A percentile compares a stretch with the other conserved stretches of the same genome.
These are phyloP conservation scores for Panaeolus cyanescens DNA, from an alignment of 768 basidiomycete genomes.

Conservation along the genomic window DNA sequence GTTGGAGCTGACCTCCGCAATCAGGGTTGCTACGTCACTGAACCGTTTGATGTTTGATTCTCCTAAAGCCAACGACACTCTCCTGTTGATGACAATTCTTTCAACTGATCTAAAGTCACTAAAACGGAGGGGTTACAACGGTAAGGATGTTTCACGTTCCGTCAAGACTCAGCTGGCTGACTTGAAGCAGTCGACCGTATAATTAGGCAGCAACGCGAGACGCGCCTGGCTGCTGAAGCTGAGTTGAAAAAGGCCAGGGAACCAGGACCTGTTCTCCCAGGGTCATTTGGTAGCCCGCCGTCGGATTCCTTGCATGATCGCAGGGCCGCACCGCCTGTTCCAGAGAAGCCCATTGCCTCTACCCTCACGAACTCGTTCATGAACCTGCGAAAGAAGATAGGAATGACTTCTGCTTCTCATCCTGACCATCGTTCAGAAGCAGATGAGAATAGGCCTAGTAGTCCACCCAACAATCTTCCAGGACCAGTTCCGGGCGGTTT, in stretches of 20 bases:
- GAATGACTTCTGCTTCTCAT: not conserved
- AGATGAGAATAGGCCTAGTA: not conserved
- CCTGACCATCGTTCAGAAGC: not conserved
- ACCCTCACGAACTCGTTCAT: not conserved
- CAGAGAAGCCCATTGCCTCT: slow-evolving; percentile 3
- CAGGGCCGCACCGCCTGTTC: not conserved
- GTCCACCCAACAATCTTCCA: not conserved
- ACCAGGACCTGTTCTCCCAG: slow-evolving; percentile 3
- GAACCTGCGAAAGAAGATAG: slow-evolving; percentile 2
- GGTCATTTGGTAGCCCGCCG: slow-evolving; percentile 1
- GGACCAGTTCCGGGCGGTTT: not conserved
- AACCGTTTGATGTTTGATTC: slow-evolving; percentile 79
- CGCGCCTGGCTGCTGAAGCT: slow-evolving; percentile 53
- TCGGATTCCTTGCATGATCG: slow-evolving; percentile 1
- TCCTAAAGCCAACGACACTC: slow-evolving; percentile 81
- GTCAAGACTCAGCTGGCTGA: slow-evolving; percentile 15
- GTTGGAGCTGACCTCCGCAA: not conserved
- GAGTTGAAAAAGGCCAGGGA: slow-evolving; percentile 33
- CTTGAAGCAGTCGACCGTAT: slow-evolving; percentile 80
- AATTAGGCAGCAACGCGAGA: slow-evolving; percentile 77
- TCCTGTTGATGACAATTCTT: slow-evolving; percentile 91
- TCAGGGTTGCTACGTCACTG: slow-evolving; percentile 81
- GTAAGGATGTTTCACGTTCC: slow-evolving; percentile 38
- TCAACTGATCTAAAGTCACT: slow-evolving; percentile 86
- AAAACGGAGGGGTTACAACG: slow-evolving; percentile 84